phyloP scores from a whole-genome alignment of 108 stramenopile species.

The Stephanodiscus triporus region DNA sequence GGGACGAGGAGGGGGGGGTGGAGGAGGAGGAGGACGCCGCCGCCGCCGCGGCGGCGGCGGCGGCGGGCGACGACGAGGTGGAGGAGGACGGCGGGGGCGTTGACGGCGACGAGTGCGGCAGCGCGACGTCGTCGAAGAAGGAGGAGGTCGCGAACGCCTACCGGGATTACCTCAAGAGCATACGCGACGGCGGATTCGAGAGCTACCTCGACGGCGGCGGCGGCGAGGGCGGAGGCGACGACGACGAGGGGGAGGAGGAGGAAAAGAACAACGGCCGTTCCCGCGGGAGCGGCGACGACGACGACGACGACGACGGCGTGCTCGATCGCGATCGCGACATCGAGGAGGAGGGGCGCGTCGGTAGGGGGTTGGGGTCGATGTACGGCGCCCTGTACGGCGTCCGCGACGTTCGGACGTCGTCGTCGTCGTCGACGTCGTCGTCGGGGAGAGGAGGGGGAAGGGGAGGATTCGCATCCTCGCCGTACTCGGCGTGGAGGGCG shows the following conservation, averaged over 20 bases:
- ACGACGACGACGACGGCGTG: conserved; percentile 1
- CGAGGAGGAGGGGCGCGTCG: conserved; percentile 19
- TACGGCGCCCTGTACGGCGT: conserved; percentile 33
- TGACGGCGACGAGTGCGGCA: too few relatives aligned
- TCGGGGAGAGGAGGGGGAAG: background rate
- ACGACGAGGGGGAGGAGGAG: background rate
- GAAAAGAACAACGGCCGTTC: too few relatives aligned
- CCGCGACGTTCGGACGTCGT: conserved; percentile 19
- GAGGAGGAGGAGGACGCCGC: background rate
- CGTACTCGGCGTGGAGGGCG: conserved; percentile 29
- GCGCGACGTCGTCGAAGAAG: conserved; percentile 3
- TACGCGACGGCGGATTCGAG: conserved; percentile 47
- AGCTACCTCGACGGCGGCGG: conserved; percentile 27
- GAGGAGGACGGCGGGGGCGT: background rate
- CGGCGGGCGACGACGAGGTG: conserved; percentile 15
- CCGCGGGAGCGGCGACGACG: background rate
- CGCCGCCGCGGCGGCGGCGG: conserved; percentile 6
- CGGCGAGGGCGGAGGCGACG: background rate
- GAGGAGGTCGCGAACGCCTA: conserved; percentile 44
- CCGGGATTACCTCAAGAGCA: conserved; percentile 42
- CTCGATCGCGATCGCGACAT: conserved; percentile 20
- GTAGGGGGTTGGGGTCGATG: background rate
- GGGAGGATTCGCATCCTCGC: too few relatives aligned
- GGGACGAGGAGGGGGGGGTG: too few relatives aligned
- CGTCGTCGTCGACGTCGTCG: background rate